A percentile compares a stretch with the other conserved stretches of the same genome.
These are phyloP conservation scores for Hypoxylon trugodes DNA, from an alignment of 495 filamentous ascomycete genomes.

Conservation along the genomic window DNA sequence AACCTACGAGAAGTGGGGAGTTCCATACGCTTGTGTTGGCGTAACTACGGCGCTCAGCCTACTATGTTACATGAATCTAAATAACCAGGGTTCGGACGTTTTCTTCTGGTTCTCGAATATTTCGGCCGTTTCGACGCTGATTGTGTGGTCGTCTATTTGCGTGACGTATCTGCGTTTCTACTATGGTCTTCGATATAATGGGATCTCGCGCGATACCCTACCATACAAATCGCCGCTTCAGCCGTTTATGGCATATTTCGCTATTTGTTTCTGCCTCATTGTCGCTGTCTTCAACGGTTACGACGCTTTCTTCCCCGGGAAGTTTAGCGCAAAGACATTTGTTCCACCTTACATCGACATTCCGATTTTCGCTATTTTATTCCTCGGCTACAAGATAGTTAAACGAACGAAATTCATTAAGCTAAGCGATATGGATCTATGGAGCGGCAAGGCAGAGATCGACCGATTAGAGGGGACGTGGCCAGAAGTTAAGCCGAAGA, in stretches of 20 bases:
- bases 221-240: constrained; percentile 67
- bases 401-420: constrained; percentile 58
- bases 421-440: constrained; percentile 65
- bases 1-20: constrained; percentile 60
- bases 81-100: constrained; percentile 56
- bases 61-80: constrained; percentile 63
- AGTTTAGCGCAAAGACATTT: constrained; percentile 58
- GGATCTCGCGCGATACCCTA: constrained; percentile 61
- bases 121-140: constrained; percentile 64
- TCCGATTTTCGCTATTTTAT: constrained; percentile 64
- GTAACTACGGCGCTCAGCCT: constrained; percentile 61
- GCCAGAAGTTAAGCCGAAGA: constrained; percentile 55
- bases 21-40: constrained; percentile 63
- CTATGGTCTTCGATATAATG: constrained; percentile 62
- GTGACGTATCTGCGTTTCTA: constrained; percentile 66
- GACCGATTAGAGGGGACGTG: constrained; percentile 62
- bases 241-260: constrained; percentile 68
- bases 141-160: constrained; percentile 68
- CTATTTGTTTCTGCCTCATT: constrained; percentile 63
- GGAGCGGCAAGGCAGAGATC: constrained; percentile 68
- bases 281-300: constrained; percentile 65
- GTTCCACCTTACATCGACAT: constrained; percentile 69
- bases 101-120: constrained; percentile 69
- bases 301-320: constrained; percentile 57
- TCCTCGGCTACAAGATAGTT: constrained; percentile 62